Conservation (phyloP, 352 stramenopile genomes). For the Globisporangium nodosum region DNA sequence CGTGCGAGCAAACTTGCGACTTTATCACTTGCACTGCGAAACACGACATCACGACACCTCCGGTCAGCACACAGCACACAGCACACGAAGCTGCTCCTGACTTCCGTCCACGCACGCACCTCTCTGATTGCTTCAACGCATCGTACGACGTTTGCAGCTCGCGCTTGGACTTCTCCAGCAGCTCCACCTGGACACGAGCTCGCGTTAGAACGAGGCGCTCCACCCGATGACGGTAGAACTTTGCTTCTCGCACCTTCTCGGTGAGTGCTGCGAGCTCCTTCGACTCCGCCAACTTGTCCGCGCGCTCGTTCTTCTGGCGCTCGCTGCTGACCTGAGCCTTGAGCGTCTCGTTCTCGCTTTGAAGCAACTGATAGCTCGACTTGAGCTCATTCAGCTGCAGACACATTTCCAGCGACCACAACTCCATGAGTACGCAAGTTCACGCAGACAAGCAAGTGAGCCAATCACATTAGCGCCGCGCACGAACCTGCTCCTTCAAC, state of each 20-base stretch:
- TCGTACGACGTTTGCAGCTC: conserved; percentile 29
- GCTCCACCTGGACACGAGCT: conserved; percentile 13
- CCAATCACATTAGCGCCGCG: background rate
- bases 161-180: conserved; percentile 34
- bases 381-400: conserved; percentile 59
- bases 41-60: background rate
- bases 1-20: conserved; percentile 21
- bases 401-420: background rate
- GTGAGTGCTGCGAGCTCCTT: conserved; percentile 28
- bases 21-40: conserved; percentile 30
- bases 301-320: conserved; percentile 24
- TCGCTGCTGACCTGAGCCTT: conserved; percentile 43
- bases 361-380: conserved; percentile 35
- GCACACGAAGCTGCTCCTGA: background rate
- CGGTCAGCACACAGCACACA: background rate
- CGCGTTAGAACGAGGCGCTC: background rate
- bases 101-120: conserved; percentile 16
- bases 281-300: conserved; percentile 21
- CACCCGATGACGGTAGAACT: background rate
- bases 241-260: conserved; percentile 25
- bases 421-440: conserved; percentile 4
- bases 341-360: conserved; percentile 40
- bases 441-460: background rate
- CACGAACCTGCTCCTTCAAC: conserved; percentile 66
- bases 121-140: conserved; percentile 26